Evolutionary conservation across 2,329 filamentous ascomycete genomes (phyloP), one percentile per base, ranked within the genome.

Genomic region (Fusarium sp.): DNA sequence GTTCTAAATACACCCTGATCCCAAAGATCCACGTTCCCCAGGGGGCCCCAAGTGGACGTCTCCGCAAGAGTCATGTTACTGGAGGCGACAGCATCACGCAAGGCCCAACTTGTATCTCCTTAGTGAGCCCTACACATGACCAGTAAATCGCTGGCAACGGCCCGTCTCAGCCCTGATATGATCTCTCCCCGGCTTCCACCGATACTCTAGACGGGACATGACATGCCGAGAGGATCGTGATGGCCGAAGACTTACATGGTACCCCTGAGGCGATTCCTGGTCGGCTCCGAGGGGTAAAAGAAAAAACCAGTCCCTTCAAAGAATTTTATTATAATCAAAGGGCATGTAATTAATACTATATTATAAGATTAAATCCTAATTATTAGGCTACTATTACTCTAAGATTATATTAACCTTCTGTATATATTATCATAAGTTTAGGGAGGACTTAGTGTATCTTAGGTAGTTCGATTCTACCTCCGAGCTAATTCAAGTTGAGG

Each of bases 51-150:
- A 54, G 29, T 60, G 65, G 46, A 50, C 53, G 57, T 68, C 68
- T 73, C 66, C 59, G 48, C 53, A 67, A 52, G 16, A 13, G 39
- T 70, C 70, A 41, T 64, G 42, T 54, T 62, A 71, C 46, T 24
- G 26, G 23, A 41, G 43, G n/a, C 38, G 35, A n/a, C 21, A 58
- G 24, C 24, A 60, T 64, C 62, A 73, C 53, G 64, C 70, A 63
- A 73, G 16, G 21, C 28, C 21, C 21, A 29, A n/a, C 28, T 43
- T 42, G n/a, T 37, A 26, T 60, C 26, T 44, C 20, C 37, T 37
- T 47, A 62, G 39, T 23, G 21, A 52, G 9, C 8, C 38, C 35
- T 53, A 28, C 56, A 43, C 43, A 62, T 62, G 69, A 70, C 42
- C 11, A 38, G 23, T 26, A 43, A 21, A 12, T 15, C 31, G 18